These are phyloP conservation scores for Ganoderma boninense DNA, from an alignment of 1,284 basidiomycete genomes.

Conservation along the genomic window DNA sequence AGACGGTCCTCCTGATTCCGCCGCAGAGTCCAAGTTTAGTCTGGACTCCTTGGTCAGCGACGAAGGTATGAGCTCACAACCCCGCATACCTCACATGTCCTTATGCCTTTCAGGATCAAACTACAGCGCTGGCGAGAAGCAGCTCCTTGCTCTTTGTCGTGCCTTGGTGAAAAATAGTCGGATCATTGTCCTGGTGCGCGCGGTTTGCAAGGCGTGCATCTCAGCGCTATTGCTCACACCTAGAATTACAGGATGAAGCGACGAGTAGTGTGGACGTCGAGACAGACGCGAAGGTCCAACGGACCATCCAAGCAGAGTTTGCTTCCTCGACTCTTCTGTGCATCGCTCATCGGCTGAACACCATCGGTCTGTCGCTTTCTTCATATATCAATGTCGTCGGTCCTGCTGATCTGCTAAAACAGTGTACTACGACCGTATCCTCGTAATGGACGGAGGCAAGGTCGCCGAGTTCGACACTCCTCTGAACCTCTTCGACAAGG, in stretches of 20 bases:
- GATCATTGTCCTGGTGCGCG: constrained; percentile 71
- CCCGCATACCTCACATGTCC: constrained; percentile 1
- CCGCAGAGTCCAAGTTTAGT: constrained; percentile 69
- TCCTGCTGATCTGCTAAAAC: background rate
- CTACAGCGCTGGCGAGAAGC: constrained; percentile 82
- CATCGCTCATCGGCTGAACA: constrained; percentile 82
- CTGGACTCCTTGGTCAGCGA: constrained; percentile 70
- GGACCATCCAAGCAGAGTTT: constrained; percentile 79
- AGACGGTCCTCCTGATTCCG: constrained; percentile 56
- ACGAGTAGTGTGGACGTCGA: constrained; percentile 88
- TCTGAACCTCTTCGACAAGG: constrained; percentile 72
- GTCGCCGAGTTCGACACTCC: constrained; percentile 85
- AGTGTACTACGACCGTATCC: constrained; percentile 80
- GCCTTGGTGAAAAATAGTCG: constrained; percentile 77
- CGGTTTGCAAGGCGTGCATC: background rate
- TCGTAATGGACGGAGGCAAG: constrained; percentile 77
- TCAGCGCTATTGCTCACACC: background rate
- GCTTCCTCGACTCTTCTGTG: constrained; percentile 69
- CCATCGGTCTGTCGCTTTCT: constrained; percentile 60
- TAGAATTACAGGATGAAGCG: constrained; percentile 65
- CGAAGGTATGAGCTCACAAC: constrained; percentile 52
- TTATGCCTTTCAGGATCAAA: constrained; percentile 58
- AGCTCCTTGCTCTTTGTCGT: constrained; percentile 77
- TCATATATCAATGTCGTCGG: background rate
- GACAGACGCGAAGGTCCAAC: constrained; percentile 80